Base-by-base conservation (phyloP, 2,329 filamentous ascomycete species). In the Bisporella sp. region DNA sequence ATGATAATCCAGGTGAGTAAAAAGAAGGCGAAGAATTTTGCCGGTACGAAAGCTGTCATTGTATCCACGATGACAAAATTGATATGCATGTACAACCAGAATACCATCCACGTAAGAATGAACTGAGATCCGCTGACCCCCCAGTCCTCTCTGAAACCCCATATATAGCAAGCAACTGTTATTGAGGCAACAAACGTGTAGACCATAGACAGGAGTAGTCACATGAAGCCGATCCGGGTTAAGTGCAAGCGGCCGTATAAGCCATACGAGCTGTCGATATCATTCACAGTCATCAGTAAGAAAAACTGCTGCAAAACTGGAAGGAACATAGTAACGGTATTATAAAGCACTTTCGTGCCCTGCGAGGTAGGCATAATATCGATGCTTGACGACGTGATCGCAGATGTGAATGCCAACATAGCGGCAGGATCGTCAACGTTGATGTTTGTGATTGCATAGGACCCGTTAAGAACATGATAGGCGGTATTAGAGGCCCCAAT, bases 1-100 rank as follows among this genome's bases (percentile, higher is more conserved):
- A 78, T 76, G 50, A 85, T 81, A 41, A 85, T 79, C 81, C 79
- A 84, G 58, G 83, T 67, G 1, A 75, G 57, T 0, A 75, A 54
- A 8, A 71, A 67, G 54, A 75, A 71, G 0, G 73, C 67, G 13
- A 72, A 60, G 41, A 66, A 67, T 0, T 62, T 57, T 35, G 68
- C 58, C 0, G 71, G 69, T 0, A 73, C 31, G 54, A 53, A 62
- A 28, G 66, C 54, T 1, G 61, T 64, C 4, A 68, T 64, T 4
- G 66, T 59, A 48, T 76, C 72, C 2, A 76, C 57, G 2, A 70
- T 60, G 21, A 68, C 63, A 56, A 71, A 73, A 57, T 75, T 70
- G 48, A 68, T 59, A 47, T 72, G 66, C 57, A 71, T 84, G 50
- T 85, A 82, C 2, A 86, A 66, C 73, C 81, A 86, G 0, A 83